Evolutionary conservation across 495 filamentous ascomycete species (phyloP), one percentile per base, ranked within the genome.

Genomic region (Elasticomyces elasticus): DNA sequence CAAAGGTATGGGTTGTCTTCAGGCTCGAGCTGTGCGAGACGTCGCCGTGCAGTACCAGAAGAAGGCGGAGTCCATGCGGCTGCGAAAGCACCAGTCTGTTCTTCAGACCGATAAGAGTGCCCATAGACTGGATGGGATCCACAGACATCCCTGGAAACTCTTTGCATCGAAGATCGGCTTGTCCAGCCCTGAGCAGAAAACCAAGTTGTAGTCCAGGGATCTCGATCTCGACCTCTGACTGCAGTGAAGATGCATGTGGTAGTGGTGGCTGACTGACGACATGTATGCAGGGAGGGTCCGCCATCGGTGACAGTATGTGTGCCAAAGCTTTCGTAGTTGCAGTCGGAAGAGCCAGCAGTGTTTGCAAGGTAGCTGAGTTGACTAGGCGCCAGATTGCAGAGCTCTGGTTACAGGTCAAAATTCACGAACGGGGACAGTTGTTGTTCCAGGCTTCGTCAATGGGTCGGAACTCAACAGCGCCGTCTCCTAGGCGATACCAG

Each of bases 81-180:
- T 15, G 20, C n/a, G 15, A n/a, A 0, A 85, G 65, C 17, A 84
- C 63, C 6, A 86, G 69, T 45, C 72, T 79, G 55, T 68, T 79
- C 0, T 50, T 19, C 10, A 87, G 69, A 0, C 82, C 80, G 54
- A 72, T 55, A 6, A 85, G 59, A 0, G 77, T 74, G 0, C 69
- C 75, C 5, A 81, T 53, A 0, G 60, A 64, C 57, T 84, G 83
- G 24, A 66, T 42, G 1, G 45, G 26, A 60, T 82, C 80, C 3
- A 87, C 62, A 0, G 54, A 41, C 74, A 81, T 81, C 0, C 72
- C 74, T 11, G 70, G 74, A 49, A 76, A 79, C 51, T 85, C 72
- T 15, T 68, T 67, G 2, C 72, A 82, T 38, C 67, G 53, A n/a
- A 83, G 61, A 0, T 51, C 4, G 30, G 5, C 67, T 62, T 35